A percentile compares a stretch with the other conserved stretches of the same genome.
Evolutionary conservation across 768 basidiomycete species (phyloP).

Genomic region (Leucocoprinus sp.): DNA sequence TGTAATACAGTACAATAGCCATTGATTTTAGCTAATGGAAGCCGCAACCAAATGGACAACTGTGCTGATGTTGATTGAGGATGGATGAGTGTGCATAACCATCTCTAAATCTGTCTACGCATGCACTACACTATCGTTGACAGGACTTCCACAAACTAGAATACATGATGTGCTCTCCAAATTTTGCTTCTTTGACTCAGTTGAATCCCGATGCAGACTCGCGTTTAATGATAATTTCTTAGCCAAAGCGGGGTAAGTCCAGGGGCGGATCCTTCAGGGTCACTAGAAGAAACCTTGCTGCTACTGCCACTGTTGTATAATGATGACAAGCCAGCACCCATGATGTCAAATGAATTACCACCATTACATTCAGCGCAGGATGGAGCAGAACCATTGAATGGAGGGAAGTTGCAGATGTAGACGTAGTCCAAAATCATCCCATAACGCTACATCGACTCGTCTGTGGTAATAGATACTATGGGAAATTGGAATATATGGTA

Average conservation of each 20-base stretch:
- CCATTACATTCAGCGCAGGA: constrained; percentile 43
- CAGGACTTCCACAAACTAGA: too few species aligned
- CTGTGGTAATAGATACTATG: too few species aligned
- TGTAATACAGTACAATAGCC: too few species aligned
- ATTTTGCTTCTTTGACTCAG: constrained; percentile 3
- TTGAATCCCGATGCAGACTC: constrained; percentile 21
- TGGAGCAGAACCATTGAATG: constrained; percentile 53
- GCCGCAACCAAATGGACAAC: too few species aligned
- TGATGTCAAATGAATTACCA: constrained; percentile 55
- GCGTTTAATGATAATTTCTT: constrained; percentile 60
- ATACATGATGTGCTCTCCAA: constrained; percentile 53
- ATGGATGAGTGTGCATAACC: too few species aligned
- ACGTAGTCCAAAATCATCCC: constrained; percentile 48
- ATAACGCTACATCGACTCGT: too few species aligned
- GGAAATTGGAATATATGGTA: too few species aligned
- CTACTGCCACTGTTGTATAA: constrained; percentile 42
- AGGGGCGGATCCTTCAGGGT: constrained; percentile 57
- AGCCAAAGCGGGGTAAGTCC: constrained; percentile 38
- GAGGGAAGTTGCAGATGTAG: constrained; percentile 46
- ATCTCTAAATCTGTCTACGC: too few species aligned
- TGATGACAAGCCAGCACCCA: constrained; percentile 50
- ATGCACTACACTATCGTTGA: too few species aligned
- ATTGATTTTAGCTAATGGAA: too few species aligned
- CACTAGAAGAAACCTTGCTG: constrained; percentile 70
- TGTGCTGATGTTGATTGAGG: too few species aligned